A percentile compares a stretch with the other conserved stretches of the same genome.
Evolutionary conservation across 208 protist species (phyloP).

Genomic region (Naegleria fowleri): DNA sequence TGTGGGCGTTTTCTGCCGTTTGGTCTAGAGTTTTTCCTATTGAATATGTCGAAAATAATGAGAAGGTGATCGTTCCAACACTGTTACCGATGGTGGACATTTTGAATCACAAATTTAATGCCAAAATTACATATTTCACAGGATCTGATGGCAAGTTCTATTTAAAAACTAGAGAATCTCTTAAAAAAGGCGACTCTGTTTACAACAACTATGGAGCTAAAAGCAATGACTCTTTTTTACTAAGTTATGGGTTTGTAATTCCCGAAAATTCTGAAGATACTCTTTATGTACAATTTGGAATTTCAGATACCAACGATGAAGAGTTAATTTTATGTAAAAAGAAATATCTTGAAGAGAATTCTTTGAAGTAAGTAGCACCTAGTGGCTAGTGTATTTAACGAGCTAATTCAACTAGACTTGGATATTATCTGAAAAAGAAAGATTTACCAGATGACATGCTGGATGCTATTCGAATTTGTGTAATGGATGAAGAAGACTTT

Average conservation of each 20-base stretch:
- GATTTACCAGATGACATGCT: background rate
- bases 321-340: background rate
- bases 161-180: background rate
- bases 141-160: background rate
- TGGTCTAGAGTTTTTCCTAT: slow-evolving; percentile 27
- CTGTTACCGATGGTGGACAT: slow-evolving; percentile 11
- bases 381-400: background rate
- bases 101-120: slow-evolving; percentile 10
- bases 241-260: slow-evolving; percentile 21
- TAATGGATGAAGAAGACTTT: background rate
- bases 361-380: background rate
- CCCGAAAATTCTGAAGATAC: slow-evolving; percentile 9
- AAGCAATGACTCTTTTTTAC: slow-evolving; percentile 24
- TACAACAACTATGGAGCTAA: slow-evolving; percentile 25
- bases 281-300: background rate
- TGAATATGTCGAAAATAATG: background rate
- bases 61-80: background rate
- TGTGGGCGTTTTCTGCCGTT: slow-evolving; percentile 18
- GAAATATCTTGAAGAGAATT: background rate
- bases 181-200: background rate
- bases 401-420: background rate
- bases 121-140: slow-evolving; percentile 9
- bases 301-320: background rate
- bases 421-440: background rate
- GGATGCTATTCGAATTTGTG: background rate